These are phyloP conservation scores for Saccharomycopsis selenospora DNA, from an alignment of 805 yeast species.

Conservation along the genomic window DNA sequence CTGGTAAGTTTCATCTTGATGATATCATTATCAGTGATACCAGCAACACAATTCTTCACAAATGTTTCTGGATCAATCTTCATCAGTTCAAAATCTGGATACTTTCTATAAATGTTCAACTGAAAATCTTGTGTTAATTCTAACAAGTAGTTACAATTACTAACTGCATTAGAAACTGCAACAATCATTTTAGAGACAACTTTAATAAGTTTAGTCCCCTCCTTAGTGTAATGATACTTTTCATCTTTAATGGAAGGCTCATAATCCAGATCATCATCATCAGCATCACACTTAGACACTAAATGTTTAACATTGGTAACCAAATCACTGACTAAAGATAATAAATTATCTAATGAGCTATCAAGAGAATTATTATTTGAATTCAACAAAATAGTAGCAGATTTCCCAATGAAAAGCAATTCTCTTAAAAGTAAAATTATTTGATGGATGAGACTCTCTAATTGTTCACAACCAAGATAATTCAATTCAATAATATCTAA, in stretches of 20 bases:
- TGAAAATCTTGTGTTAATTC: conserved; percentile 60
- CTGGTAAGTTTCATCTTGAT: conserved; percentile 2
- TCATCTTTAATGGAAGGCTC: conserved; percentile 26
- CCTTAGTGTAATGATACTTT: conserved; percentile 50
- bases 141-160: conserved; percentile 44
- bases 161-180: conserved; percentile 42
- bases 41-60: conserved; percentile 53
- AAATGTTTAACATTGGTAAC: conserved; percentile 58
- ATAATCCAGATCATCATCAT: conserved; percentile 23
- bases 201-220: conserved; percentile 58
- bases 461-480: conserved; percentile 56
- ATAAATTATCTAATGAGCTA: conserved; percentile 46
- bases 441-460: conserved; percentile 64
- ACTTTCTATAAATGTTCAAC: conserved; percentile 50
- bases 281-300: conserved; percentile 48
- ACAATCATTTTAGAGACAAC: conserved; percentile 55
- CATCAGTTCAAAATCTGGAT: conserved; percentile 56
- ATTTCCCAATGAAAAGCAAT: conserved; percentile 50
- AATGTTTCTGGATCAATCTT: conserved; percentile 54
- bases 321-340: conserved; percentile 55
- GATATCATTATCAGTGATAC: conserved; percentile 38
- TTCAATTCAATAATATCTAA: conserved; percentile 72
- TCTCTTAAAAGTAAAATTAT: conserved; percentile 59
- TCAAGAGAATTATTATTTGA: conserved; percentile 27
- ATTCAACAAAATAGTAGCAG: conserved; percentile 22